These are phyloP conservation scores for Taxillus chinensis DNA, from an alignment of 164 flowering plant species.

Conservation along the genomic window DNA sequence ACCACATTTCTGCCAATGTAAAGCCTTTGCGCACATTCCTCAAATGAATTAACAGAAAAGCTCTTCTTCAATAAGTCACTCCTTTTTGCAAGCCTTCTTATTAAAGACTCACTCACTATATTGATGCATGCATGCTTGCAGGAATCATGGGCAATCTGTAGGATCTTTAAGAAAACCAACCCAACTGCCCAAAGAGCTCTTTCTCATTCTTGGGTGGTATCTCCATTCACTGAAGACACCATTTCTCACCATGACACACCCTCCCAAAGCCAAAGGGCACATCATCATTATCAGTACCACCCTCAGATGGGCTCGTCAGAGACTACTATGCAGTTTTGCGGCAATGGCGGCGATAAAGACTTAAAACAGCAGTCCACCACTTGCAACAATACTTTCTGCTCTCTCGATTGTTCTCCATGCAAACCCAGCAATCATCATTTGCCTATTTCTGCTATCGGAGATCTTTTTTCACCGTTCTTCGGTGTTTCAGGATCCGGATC, in stretches of 20 bases:
- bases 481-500: no score
- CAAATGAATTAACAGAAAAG: no score
- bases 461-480: slow-evolving; percentile 26
- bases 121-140: slow-evolving; percentile 7
- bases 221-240: slow-evolving; percentile 3
- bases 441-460: slow-evolving; percentile 28
- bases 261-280: slow-evolving; percentile 39
- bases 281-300: slow-evolving; percentile 13
- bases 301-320: slow-evolving; percentile 23
- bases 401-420: slow-evolving; percentile 17
- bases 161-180: slow-evolving; percentile 55
- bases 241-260: no score
- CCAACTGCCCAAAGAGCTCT: slow-evolving; percentile 43
- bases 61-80: no score
- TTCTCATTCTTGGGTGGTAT: slow-evolving; percentile 12
- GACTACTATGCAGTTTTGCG: slow-evolving; percentile 20
- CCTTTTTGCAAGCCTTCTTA: no score
- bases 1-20: slow-evolving; percentile 34
- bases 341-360: not conserved
- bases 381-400: slow-evolving; percentile 22
- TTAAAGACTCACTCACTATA: no score
- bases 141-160: slow-evolving; percentile 68
- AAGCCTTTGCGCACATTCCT: slow-evolving; percentile 2
- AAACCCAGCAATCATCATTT: slow-evolving; percentile 22
- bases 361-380: slow-evolving; percentile 16